Percentiles rank a stretch among this genome's conserved stretches.
phyloP scores from a whole-genome alignment of 257 asterid genomes.

The Gardenia jasminoides region DNA sequence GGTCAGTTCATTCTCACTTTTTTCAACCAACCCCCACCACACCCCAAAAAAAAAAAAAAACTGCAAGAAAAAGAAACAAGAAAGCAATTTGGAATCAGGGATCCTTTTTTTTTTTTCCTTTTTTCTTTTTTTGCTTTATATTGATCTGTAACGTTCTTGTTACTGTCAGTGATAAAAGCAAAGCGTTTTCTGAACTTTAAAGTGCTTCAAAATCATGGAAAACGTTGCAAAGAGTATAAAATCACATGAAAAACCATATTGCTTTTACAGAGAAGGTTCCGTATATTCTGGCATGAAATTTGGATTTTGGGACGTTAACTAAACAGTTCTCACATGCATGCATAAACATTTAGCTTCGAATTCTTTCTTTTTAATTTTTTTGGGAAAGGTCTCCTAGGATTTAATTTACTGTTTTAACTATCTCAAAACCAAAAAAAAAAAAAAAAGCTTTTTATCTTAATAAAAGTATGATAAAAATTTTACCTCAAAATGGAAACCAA shows the following conservation, averaged over 20 bases:
- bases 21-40: too few relatives aligned
- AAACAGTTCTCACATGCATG: conserved; percentile 19
- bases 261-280: conserved; percentile 14
- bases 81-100: background rate
- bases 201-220: background rate
- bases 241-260: background rate
- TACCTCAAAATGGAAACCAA: background rate
- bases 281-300: conserved; percentile 6
- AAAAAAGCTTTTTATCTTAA: background rate
- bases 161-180: background rate
- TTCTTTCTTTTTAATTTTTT: background rate
- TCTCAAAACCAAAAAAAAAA: too few relatives aligned
- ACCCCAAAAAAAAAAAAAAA: too few relatives aligned
- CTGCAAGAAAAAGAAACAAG: too few relatives aligned
- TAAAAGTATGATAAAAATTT: too few relatives aligned
- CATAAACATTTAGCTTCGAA: background rate
- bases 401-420: background rate
- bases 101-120: too few relatives aligned
- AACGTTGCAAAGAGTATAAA: background rate
- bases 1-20: conserved; percentile 35
- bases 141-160: background rate
- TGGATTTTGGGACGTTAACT: background rate
- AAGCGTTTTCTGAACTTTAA: background rate
- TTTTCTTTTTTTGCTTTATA: background rate
- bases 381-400: background rate